These are phyloP conservation scores for Glutinoglossum americanum DNA, from an alignment of 495 filamentous ascomycete genomes.

Conservation along the genomic window DNA sequence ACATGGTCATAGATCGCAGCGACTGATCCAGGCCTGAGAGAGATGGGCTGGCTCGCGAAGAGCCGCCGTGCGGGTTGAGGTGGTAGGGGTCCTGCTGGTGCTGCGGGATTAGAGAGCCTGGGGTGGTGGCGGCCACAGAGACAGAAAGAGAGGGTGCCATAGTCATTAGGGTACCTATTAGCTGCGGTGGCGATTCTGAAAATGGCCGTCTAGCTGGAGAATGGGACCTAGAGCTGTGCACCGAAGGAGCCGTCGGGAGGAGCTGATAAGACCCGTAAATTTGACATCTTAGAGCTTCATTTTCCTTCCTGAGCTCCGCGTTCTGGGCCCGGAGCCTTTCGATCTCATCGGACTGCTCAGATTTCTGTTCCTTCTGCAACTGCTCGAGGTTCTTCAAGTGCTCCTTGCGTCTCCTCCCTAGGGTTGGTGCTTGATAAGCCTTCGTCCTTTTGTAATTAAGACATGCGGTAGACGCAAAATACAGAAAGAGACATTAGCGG, in stretches of 20 bases:
- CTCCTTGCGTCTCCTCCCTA: slow-evolving; percentile 19
- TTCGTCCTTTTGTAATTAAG: neutral
- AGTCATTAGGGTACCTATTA: neutral
- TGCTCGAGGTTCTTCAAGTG: slow-evolving; percentile 19
- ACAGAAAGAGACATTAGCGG: neutral
- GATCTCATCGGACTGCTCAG: slow-evolving; percentile 17
- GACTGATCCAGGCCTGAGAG: neutral
- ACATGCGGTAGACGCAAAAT: neutral
- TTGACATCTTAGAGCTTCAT: slow-evolving; percentile 10
- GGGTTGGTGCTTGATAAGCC: neutral
- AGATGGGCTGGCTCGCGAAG: neutral
- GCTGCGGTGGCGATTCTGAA: neutral
- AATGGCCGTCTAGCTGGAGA: neutral
- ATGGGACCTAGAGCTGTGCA: neutral
- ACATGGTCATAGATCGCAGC: neutral
- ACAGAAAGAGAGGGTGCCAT: neutral
- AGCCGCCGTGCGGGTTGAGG: neutral
- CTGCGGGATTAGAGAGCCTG: neutral
- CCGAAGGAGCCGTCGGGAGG: neutral
- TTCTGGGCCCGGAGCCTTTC: slow-evolving; percentile 16
- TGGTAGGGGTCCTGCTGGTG: neutral
- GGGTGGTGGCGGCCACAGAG: neutral
- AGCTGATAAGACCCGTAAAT: neutral
- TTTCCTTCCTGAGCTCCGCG: slow-evolving; percentile 15
- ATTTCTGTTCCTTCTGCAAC: slow-evolving; percentile 16